Percentiles rank a stretch among this genome's conserved stretches.
Conservation (phyloP, 2,329 filamentous ascomycete genomes). For the Fusarium zealandicum region DNA sequence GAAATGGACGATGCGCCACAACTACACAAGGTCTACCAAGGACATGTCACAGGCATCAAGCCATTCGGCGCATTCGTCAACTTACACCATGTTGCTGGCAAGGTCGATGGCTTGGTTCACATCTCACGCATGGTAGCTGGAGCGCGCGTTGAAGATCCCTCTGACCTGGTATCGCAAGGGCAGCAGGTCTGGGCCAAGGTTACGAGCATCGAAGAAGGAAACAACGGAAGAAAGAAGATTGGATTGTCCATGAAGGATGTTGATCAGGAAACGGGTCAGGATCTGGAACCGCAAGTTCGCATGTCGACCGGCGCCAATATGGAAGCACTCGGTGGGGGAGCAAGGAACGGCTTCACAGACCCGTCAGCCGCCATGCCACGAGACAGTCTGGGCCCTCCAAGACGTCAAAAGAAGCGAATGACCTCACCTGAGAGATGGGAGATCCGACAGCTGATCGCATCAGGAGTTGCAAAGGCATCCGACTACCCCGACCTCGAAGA, state of each 20-base stretch:
- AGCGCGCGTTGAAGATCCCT: slow-evolving; percentile 88
- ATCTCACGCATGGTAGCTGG: slow-evolving; percentile 88
- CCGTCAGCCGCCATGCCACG: slow-evolving; percentile 46
- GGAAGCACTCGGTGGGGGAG: slow-evolving; percentile 75
- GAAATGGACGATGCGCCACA: slow-evolving; percentile 85
- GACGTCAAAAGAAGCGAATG: slow-evolving; percentile 84
- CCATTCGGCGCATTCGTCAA: slow-evolving; percentile 97
- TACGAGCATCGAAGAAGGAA: slow-evolving; percentile 72
- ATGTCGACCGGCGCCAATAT: slow-evolving; percentile 91
- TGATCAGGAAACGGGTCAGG: slow-evolving; percentile 85
- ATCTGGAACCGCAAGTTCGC: slow-evolving; percentile 78
- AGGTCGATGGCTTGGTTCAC: slow-evolving; percentile 92
- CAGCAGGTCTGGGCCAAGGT: slow-evolving; percentile 95
- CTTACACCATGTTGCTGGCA: slow-evolving; percentile 83
- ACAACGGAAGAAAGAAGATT: slow-evolving; percentile 66
- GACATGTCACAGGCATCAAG: slow-evolving; percentile 89
- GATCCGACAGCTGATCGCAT: slow-evolving; percentile 94
- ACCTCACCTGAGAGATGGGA: slow-evolving; percentile 98
- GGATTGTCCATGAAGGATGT: slow-evolving; percentile 98
- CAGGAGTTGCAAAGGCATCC: slow-evolving; percentile 88
- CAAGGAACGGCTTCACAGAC: slow-evolving; percentile 63
- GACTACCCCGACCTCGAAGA: slow-evolving; percentile 96
- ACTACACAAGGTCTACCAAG: slow-evolving; percentile 87
- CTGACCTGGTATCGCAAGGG: slow-evolving; percentile 80
- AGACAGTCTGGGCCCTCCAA: slow-evolving; percentile 53